Base-by-base conservation (phyloP, 805 yeast species). In the Candida rishiriensis region DNA sequence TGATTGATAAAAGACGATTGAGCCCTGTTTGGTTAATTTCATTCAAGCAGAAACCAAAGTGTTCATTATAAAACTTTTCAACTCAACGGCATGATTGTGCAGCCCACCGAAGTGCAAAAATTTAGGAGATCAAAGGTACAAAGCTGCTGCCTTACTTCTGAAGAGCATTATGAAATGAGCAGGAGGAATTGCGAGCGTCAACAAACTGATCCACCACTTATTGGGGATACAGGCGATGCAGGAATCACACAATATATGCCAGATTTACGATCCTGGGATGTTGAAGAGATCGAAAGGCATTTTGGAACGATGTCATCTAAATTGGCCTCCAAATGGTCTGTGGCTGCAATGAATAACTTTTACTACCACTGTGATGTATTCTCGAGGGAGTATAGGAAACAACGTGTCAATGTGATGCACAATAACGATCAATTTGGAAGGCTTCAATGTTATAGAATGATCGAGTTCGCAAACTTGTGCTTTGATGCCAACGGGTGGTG, bases 401-500 rank as follows among this genome's bases (percentile, higher is more conserved):
- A n/a, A 5, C 14, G 14, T 6, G 14, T 13, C 33, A 30, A 30
- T 30, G 14, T 12, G 13, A 30, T 13, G 13, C 14, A 30, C 14
- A 30, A 12, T 5, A 30, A n/a, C 33, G 14, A 43, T 38, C 42
- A 51, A 38, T 56, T 54, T 38, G 43, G 50, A 17, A 44, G 50
- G 17, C 46, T 63, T 9, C 51, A 60, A 6, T 31, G 55, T 21
- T 34, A 43, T 16, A 47, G 47, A 16, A 43, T 71, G 17, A 53
- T 72, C 15, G 56, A 55, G 9, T 43, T 69, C 21, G 77, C 79
- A 0, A 78, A 78, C 50, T 65, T 60, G n/a, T 59, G 68, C 9
- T 76, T 75, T 62, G 83, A 82, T 2, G 71, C 64, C 52, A 59
- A 69, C 44, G 80, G 78, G 30, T 78, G 83, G 83, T 62, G 69